phyloP scores from a whole-genome alignment of 2,329 filamentous ascomycete species.

The Exophiala sp. region DNA sequence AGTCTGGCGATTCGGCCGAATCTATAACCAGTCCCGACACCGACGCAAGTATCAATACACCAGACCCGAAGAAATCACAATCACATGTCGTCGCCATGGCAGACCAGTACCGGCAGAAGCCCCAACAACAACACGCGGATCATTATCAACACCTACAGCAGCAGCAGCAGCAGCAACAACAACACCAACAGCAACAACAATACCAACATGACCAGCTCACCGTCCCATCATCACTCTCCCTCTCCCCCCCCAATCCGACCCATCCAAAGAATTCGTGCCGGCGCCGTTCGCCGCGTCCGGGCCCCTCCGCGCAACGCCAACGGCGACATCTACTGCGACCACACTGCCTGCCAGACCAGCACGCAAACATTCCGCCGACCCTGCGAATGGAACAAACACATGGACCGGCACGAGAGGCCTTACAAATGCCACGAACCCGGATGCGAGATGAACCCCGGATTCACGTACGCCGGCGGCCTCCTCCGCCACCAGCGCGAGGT shows the following conservation, averaged over 20 bases:
- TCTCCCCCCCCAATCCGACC: background rate
- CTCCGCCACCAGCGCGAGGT: slow-evolving; percentile 89
- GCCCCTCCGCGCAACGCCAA: slow-evolving; percentile 56
- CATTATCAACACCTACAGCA: background rate
- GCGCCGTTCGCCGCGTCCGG: slow-evolving; percentile 12
- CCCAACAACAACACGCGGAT: background rate
- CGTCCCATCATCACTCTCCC: background rate
- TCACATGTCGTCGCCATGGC: slow-evolving; percentile 1
- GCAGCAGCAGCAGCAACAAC: background rate
- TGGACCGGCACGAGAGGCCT: slow-evolving; percentile 94
- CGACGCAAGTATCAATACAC: slow-evolving; percentile 3
- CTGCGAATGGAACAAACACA: slow-evolving; percentile 97
- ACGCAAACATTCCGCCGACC: slow-evolving; percentile 66
- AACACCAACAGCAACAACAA: background rate
- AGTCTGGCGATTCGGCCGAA: slow-evolving; percentile 5
- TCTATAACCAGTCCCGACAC: background rate
- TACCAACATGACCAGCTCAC: background rate
- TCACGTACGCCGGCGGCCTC: slow-evolving; percentile 89
- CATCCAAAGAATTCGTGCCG: no score
- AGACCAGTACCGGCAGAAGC: background rate
- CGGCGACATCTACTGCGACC: slow-evolving; percentile 71
- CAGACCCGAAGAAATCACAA: slow-evolving; percentile 12
- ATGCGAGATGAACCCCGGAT: slow-evolving; percentile 86
- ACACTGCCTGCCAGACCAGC: slow-evolving; percentile 61
- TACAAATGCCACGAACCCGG: slow-evolving; percentile 78